Percentiles rank a stretch among this genome's conserved stretches.
These are phyloP conservation scores for Aquilaria sinensis DNA, from an alignment of 345 rosid genomes.

Conservation along the genomic window DNA sequence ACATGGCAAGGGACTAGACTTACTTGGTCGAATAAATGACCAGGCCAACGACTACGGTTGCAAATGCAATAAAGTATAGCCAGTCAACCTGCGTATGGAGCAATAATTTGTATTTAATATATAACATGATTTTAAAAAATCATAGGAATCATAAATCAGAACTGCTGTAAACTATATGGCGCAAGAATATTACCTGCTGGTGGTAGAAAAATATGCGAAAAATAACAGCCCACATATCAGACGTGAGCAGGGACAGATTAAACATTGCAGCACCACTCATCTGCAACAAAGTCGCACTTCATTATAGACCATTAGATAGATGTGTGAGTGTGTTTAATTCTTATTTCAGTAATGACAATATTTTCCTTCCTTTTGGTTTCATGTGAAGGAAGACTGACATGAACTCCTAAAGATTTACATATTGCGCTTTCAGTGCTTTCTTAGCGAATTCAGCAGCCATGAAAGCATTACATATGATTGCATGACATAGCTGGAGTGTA, in stretches of 20 bases:
- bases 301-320: not conserved
- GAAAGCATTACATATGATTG: too few relatives aligned
- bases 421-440: too few relatives aligned
- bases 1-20: not conserved
- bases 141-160: not conserved
- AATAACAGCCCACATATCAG: conserved; percentile 61
- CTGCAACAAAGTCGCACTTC: conserved; percentile 15
- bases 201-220: conserved; percentile 41
- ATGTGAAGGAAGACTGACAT: not conserved
- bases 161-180: not conserved
- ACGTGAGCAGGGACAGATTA: conserved; percentile 50
- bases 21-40: conserved; percentile 40
- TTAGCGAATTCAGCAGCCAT: too few relatives aligned
- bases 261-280: conserved; percentile 53
- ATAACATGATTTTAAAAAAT: not conserved
- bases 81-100: conserved; percentile 43
- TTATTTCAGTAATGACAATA: not conserved
- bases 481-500: too few relatives aligned
- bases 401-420: not conserved
- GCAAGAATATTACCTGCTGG: conserved; percentile 30
- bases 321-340: not conserved
- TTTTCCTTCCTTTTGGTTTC: not conserved
- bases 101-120: not conserved
- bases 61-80: conserved; percentile 47
- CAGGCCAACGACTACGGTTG: conserved; percentile 32